Percentiles rank a stretch among this genome's conserved stretches.
These are phyloP conservation scores for Collybiopsis confluens DNA, from an alignment of 768 basidiomycete species.

Conservation along the genomic window DNA sequence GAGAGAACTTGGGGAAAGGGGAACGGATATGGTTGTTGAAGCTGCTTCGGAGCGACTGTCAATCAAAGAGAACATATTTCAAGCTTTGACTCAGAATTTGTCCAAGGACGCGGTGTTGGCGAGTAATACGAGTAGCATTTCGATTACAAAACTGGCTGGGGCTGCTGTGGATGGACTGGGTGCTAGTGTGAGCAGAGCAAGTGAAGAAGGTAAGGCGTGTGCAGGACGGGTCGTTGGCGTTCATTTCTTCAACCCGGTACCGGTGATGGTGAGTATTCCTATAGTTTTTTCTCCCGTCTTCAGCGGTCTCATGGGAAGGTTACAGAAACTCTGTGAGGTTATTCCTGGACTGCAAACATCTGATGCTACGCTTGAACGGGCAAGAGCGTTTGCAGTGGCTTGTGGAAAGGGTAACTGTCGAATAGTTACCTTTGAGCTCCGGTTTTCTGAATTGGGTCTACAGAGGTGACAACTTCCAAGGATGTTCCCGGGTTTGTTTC, in stretches of 20 bases:
- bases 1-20: not conserved
- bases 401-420: constrained; percentile 76
- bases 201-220: constrained; percentile 56
- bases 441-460: not conserved
- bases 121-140: constrained; percentile 91
- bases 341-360: constrained; percentile 93
- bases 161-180: constrained; percentile 54
- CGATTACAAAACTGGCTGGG: constrained; percentile 90
- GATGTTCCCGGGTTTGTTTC: constrained; percentile 97
- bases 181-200: constrained; percentile 37
- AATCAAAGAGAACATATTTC: constrained; percentile 78
- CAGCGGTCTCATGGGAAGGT: not conserved
- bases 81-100: constrained; percentile 60
- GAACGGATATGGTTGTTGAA: constrained; percentile 28
- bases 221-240: constrained; percentile 80
- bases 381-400: constrained; percentile 77
- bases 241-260: constrained; percentile 98
- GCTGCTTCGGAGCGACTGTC: constrained; percentile 83
- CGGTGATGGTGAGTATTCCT: constrained; percentile 89
- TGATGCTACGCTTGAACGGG: constrained; percentile 65
- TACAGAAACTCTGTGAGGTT: constrained; percentile 88
- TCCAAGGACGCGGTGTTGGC: constrained; percentile 78
- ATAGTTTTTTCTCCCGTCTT: no score
- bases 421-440: not conserved
- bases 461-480: constrained; percentile 86